These are phyloP conservation scores for Scenedesmus sp. DNA, from an alignment of 163 green algal species.

Conservation along the genomic window DNA sequence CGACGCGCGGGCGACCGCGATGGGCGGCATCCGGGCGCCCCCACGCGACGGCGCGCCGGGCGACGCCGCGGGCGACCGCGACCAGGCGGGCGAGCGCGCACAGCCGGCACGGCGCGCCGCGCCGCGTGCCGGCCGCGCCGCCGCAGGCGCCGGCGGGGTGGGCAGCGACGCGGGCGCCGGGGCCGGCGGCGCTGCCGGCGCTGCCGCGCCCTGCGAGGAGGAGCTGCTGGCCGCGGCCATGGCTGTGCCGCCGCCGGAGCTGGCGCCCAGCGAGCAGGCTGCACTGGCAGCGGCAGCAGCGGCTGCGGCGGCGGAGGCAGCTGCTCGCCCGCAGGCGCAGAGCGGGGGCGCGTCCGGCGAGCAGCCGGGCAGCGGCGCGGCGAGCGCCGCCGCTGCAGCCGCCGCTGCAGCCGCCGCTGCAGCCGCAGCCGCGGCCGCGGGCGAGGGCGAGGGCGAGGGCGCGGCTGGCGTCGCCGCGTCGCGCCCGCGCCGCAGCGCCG, in stretches of 20 bases:
- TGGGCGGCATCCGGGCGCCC: too few species aligned
- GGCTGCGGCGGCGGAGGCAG: background rate
- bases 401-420: background rate
- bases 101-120: too few species aligned
- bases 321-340: too few species aligned
- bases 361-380: background rate
- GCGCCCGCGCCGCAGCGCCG: too few species aligned
- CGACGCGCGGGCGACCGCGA: conserved; percentile 18
- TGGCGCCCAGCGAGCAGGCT: background rate
- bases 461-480: too few species aligned
- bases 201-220: too few species aligned
- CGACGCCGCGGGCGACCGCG: too few species aligned
- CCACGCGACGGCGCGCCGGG: too few species aligned
- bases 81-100: too few species aligned
- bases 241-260: background rate
- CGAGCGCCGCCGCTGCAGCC: background rate
- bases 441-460: too few species aligned
- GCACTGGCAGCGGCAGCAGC: background rate
- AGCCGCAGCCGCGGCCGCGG: background rate
- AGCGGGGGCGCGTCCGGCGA: too few species aligned
- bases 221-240: background rate
- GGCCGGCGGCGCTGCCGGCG: background rate
- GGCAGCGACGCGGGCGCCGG: background rate
- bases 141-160: background rate
- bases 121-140: too few species aligned